Conservation (phyloP, 805 yeast species). For the Candida lessepsii region DNA sequence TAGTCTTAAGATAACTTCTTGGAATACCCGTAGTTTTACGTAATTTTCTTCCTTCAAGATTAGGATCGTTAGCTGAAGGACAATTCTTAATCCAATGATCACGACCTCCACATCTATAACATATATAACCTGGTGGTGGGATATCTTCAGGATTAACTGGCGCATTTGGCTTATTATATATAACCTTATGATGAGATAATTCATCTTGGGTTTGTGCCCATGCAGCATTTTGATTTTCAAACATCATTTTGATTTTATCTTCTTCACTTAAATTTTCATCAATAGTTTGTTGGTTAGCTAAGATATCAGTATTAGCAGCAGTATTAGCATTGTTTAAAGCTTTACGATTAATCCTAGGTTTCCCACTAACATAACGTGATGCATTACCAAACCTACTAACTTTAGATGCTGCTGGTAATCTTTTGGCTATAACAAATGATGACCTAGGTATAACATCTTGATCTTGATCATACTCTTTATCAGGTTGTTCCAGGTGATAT, state of each 20-base stretch:
- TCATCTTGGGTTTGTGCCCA: slow-evolving; percentile 95
- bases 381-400: slow-evolving; percentile 55
- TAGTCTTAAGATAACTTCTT: slow-evolving; percentile 80
- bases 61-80: slow-evolving; percentile 91
- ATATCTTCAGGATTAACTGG: slow-evolving; percentile 53
- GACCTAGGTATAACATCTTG: slow-evolving; percentile 90
- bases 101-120: slow-evolving; percentile 94
- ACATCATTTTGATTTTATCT: slow-evolving; percentile 86
- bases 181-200: slow-evolving; percentile 81
- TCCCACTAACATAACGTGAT: slow-evolving; percentile 69
- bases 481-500: slow-evolving; percentile 56
- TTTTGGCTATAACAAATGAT: slow-evolving; percentile 71
- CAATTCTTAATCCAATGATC: slow-evolving; percentile 94
- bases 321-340: slow-evolving; percentile 34
- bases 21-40: slow-evolving; percentile 98
- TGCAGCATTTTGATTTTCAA: slow-evolving; percentile 87
- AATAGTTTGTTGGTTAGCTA: slow-evolving; percentile 12
- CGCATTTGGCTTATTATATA: slow-evolving; percentile 50
- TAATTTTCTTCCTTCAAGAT: slow-evolving; percentile 87
- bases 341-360: slow-evolving; percentile 49
- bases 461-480: slow-evolving; percentile 79
- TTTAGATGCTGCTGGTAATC: slow-evolving; percentile 63
- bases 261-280: slow-evolving; percentile 66
- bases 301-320: slow-evolving; percentile 21
- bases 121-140: slow-evolving; percentile 95